These are phyloP conservation scores for Trichophyton rubrum DNA, from an alignment of 2,329 filamentous ascomycete species.

Conservation along the genomic window DNA sequence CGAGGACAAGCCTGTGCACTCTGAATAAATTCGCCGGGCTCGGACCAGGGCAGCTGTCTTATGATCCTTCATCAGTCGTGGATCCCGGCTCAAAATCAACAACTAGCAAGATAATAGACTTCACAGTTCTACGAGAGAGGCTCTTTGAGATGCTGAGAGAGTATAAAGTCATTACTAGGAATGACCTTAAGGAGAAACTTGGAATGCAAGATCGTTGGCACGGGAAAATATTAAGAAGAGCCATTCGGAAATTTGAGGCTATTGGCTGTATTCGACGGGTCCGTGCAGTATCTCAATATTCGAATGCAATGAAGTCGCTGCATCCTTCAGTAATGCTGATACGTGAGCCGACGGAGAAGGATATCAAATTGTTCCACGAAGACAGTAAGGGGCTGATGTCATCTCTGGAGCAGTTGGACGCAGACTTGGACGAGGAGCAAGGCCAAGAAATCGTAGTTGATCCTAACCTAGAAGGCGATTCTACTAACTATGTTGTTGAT, in stretches of 20 bases:
- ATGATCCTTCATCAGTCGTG: conserved; percentile 8
- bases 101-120: conserved; percentile 31
- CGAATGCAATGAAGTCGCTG: conserved; percentile 22
- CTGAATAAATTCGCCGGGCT: conserved; percentile 37
- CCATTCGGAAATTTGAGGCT: conserved; percentile 34
- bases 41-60: conserved; percentile 7
- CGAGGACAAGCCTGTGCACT: conserved; percentile 45
- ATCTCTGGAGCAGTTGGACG: conserved; percentile 20
- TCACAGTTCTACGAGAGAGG: conserved; percentile 38
- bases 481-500: conserved; percentile 17
- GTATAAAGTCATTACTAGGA: conserved; percentile 39
- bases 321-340: conserved; percentile 35
- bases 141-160: conserved; percentile 40
- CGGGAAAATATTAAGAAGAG: conserved; percentile 30
- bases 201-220: conserved; percentile 29
- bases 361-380: conserved; percentile 31
- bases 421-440: conserved; percentile 23
- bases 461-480: conserved; percentile 6
- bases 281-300: conserved; percentile 31
- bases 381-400: conserved; percentile 20
- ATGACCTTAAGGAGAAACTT: conserved; percentile 41
- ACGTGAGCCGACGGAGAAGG: conserved; percentile 29
- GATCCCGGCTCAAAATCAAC: conserved; percentile 10
- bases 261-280: conserved; percentile 36
- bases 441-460: conserved; percentile 15